These are phyloP conservation scores for Daphne laureola DNA, from an alignment of 441 rosid species.

Conservation along the genomic window DNA sequence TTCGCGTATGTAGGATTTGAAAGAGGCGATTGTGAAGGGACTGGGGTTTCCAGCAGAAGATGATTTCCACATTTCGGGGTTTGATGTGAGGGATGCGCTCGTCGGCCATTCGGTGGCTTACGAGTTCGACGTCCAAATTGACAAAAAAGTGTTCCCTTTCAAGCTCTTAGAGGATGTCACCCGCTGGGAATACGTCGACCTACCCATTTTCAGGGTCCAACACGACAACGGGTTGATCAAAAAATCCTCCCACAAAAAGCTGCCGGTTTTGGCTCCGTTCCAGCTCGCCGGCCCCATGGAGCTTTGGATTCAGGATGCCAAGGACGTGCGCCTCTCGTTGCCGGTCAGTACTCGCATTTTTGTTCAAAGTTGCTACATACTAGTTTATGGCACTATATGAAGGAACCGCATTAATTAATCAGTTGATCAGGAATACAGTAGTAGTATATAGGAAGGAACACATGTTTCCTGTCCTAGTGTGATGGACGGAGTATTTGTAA, in stretches of 20 bases:
- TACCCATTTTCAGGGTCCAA: conserved; percentile 61
- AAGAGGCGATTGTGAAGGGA: conserved; percentile 75
- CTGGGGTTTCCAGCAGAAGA: conserved; percentile 69
- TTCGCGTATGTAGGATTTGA: conserved; percentile 56
- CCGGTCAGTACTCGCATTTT: conserved; percentile 35
- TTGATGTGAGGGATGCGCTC: conserved; percentile 68
- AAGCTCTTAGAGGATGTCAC: conserved; percentile 86
- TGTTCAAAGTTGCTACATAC: too few species aligned
- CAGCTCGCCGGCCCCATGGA: conserved; percentile 97
- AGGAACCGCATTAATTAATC: too few species aligned
- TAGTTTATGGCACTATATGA: too few species aligned
- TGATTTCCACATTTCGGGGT: conserved; percentile 66
- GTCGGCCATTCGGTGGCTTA: conserved; percentile 85
- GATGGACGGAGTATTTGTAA: too few species aligned
- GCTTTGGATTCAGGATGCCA: conserved; percentile 89
- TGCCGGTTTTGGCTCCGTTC: conserved; percentile 79
- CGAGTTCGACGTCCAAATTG: conserved; percentile 68
- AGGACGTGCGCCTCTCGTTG: conserved; percentile 68
- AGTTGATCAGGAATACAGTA: too few species aligned
- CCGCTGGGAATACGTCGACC: conserved; percentile 77
- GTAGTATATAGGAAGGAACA: too few species aligned
- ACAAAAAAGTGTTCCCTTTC: conserved; percentile 55
- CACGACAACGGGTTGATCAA: conserved; percentile 29
- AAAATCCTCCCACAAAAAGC: conserved; percentile 22
- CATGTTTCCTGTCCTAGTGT: too few species aligned